phyloP scores from a whole-genome alignment of 768 basidiomycete genomes.

The Harrya chromipes region DNA sequence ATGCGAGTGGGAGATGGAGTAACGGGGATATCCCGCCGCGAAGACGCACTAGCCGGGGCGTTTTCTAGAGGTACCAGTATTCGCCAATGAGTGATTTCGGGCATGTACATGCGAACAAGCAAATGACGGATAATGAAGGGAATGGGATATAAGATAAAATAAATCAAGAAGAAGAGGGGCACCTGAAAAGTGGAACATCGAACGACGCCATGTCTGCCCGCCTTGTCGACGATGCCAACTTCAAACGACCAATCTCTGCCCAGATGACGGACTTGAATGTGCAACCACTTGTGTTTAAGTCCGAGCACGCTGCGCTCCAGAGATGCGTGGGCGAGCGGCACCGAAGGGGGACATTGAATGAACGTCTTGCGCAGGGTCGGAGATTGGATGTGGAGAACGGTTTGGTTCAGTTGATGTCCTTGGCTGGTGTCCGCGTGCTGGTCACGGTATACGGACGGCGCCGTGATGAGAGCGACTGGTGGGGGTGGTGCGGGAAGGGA shows the following conservation, averaged over 20 bases:
- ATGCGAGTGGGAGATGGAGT: conserved; percentile 68
- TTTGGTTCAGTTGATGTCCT: conserved; percentile 49
- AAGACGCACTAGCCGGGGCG: conserved; percentile 47
- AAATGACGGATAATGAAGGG: no score
- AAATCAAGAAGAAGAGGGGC: not conserved
- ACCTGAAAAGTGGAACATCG: conserved; percentile 85
- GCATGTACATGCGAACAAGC: not conserved
- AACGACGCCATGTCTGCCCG: conserved; percentile 54
- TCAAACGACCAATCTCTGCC: conserved; percentile 73
- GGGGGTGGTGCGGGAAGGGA: conserved; percentile 45
- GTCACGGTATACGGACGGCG: conserved; percentile 33
- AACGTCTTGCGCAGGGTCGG: conserved; percentile 67
- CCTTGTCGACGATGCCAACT: conserved; percentile 66
- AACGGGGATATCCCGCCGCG: conserved; percentile 43
- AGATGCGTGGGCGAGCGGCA: conserved; percentile 5
- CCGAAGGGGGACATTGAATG: conserved; percentile 56
- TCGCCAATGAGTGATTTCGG: conserved; percentile 6
- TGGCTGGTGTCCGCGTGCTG: conserved; percentile 31
- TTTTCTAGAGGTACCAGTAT: conserved; percentile 39
- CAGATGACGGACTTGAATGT: conserved; percentile 70
- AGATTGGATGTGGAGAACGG: conserved; percentile 77
- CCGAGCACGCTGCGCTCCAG: conserved; percentile 40
- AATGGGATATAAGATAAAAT: no score
- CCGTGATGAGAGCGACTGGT: conserved; percentile 46
- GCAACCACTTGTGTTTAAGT: conserved; percentile 69